These are phyloP conservation scores for Trichomonas vaginalis DNA, from an alignment of 208 protist species.

Conservation along the genomic window DNA sequence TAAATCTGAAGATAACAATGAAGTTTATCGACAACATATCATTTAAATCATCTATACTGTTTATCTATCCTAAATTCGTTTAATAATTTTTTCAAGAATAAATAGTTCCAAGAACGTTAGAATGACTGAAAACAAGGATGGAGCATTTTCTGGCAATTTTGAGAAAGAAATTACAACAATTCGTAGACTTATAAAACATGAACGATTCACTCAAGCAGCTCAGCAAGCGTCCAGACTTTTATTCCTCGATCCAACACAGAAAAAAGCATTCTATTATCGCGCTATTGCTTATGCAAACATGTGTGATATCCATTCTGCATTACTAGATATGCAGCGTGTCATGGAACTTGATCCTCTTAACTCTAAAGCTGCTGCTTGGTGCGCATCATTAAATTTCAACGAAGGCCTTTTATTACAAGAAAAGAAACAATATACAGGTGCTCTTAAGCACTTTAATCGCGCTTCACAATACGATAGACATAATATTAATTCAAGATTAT, in stretches of 20 bases:
- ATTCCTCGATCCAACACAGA: background rate
- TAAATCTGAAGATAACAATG: too few species aligned
- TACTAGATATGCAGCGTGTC: background rate
- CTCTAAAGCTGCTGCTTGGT: background rate
- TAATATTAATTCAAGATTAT: background rate
- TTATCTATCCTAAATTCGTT: too few species aligned
- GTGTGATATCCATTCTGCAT: constrained; percentile 5
- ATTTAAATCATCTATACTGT: too few species aligned
- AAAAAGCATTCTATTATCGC: background rate
- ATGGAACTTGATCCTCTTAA: background rate
- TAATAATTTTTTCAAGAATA: too few species aligned
- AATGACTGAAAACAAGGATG: background rate
- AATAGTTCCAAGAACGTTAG: too few species aligned
- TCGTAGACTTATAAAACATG: background rate
- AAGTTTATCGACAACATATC: too few species aligned
- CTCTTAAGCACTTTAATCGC: background rate
- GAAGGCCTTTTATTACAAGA: background rate
- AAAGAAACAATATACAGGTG: background rate
- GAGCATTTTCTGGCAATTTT: background rate
- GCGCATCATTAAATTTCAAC: background rate
- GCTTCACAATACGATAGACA: background rate
- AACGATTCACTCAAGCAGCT: background rate
- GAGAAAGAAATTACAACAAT: constrained; percentile 17
- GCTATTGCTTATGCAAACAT: constrained; percentile 5
- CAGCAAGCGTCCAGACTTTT: background rate